Percentiles rank a stretch among this genome's conserved stretches.
Conservation (phyloP, 2,329 filamentous ascomycete species). For the Nemania sp. region DNA sequence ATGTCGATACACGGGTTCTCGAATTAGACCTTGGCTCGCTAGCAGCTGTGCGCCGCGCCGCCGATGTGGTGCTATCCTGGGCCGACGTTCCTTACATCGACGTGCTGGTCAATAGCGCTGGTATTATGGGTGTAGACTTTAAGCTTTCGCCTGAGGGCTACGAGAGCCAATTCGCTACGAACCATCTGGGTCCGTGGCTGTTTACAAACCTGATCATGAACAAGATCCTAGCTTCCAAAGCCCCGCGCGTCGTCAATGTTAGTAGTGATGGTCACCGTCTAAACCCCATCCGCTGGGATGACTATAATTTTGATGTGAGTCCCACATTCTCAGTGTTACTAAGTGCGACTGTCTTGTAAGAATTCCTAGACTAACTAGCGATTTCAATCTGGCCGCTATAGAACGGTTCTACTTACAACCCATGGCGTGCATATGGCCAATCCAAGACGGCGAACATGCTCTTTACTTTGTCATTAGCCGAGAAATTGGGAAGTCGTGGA, state of each 20-base stretch:
- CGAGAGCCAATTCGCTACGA: neutral
- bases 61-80: slow-evolving; percentile 52
- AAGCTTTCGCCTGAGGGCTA: slow-evolving; percentile 2
- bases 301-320: slow-evolving; percentile 2
- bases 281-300: slow-evolving; percentile 3
- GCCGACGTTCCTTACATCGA: slow-evolving; percentile 45
- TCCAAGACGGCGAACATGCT: slow-evolving; percentile 5
- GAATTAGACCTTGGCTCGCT: slow-evolving; percentile 38
- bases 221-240: neutral
- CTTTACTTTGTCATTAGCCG: neutral
- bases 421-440: neutral
- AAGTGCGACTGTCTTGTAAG: neutral
- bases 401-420: neutral
- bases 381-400: neutral
- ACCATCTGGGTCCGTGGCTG: neutral
- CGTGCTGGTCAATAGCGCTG: slow-evolving; percentile 43
- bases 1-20: slow-evolving; percentile 52
- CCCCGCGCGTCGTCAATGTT: neutral
- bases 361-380: neutral
- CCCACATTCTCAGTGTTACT: neutral
- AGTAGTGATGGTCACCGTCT: slow-evolving; percentile 3
- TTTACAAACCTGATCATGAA: neutral
- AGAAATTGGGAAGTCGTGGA: neutral
- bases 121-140: slow-evolving; percentile 55
- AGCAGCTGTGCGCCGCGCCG: slow-evolving; percentile 49